A percentile compares a stretch with the other conserved stretches of the same genome.
These are phyloP conservation scores for Quercus alba DNA, from an alignment of 306 rosid genomes.

Conservation along the genomic window DNA sequence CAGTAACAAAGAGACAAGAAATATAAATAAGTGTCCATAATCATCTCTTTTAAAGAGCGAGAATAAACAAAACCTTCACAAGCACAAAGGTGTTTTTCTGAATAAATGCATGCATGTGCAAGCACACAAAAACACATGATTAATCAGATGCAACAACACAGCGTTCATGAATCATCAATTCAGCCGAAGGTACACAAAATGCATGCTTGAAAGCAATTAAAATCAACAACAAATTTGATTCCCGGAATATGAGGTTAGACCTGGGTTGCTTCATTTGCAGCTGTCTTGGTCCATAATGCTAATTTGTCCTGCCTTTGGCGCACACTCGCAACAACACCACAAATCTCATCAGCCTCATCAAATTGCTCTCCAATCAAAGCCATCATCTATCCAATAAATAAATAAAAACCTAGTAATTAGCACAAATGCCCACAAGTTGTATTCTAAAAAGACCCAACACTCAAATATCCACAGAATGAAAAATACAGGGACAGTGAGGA, in stretches of 20 bases:
- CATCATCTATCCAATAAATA: slow-evolving; percentile 57
- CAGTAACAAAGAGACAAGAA: not conserved
- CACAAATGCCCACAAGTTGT: not conserved
- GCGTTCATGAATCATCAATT: not conserved
- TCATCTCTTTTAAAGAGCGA: not conserved
- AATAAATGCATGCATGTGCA: not conserved
- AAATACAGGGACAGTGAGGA: not conserved
- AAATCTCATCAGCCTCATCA: slow-evolving; percentile 84
- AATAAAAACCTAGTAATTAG: not conserved
- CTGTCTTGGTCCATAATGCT: slow-evolving; percentile 91
- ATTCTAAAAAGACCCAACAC: not conserved
- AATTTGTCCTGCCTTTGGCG: slow-evolving; percentile 92
- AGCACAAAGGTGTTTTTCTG: not conserved
- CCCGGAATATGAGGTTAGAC: slow-evolving; percentile 33
- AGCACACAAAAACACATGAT: not conserved
- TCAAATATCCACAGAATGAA: not conserved
- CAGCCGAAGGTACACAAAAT: not conserved
- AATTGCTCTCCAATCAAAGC: slow-evolving; percentile 96
- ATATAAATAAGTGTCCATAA: not conserved
- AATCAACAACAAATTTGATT: slow-evolving; percentile 2
- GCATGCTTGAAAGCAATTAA: not conserved
- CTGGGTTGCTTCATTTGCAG: slow-evolving; percentile 95
- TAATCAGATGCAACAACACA: not conserved
- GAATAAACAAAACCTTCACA: not conserved
- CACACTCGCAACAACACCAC: slow-evolving; percentile 94